Base-by-base conservation (phyloP, 2,329 filamentous ascomycete species). In the Talaromyces funiculosus region DNA sequence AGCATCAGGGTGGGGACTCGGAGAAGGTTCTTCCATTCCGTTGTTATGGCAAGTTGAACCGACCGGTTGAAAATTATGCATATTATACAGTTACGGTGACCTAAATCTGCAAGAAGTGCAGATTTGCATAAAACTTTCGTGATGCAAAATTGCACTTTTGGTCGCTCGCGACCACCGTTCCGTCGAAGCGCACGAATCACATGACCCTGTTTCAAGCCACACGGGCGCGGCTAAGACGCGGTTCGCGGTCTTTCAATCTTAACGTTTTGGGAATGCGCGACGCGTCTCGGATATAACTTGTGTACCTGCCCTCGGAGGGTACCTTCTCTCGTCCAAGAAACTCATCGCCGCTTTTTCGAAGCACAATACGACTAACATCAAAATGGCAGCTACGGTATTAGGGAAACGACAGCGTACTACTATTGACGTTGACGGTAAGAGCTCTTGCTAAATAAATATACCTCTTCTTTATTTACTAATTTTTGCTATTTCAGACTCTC, bases 351-450 rank as follows among this genome's bases (percentile, higher is more conserved):
- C 63, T 61, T 58, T 67, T 66, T 62, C 62, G 49, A 49, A 62
- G 53, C 38, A 61, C 61, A 55, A 60, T 61, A 62, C 61, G 59
- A 61, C 45, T 40, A 59, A 56, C 62, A 49, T 63, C 65, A 62
- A 67, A 57, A 78, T 78, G 76, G 71, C 75, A 67, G 70, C 72
- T 61, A 70, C 71, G 60, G 67, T 74, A 57, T 67, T 80, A 61
- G 77, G 78, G 65, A 80, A 80, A 72, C 74, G 78, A 67, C 70
- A 72, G 66, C 76, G 77, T 59, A 63, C 66, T 64, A 63, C 67
- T 45, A 64, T 73, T 53, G 74, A 76, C 47, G 61, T 69, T 60
- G 69, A 76, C 74, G 75, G 78, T 79, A 75, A 70, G 68, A 65
- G 29, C 62, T 51, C 51, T 60, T 59, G 49, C 51, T 29, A 31